Evolutionary conservation across 805 yeast species (phyloP).

Genomic region (Yamadazyma akitaensis): DNA sequence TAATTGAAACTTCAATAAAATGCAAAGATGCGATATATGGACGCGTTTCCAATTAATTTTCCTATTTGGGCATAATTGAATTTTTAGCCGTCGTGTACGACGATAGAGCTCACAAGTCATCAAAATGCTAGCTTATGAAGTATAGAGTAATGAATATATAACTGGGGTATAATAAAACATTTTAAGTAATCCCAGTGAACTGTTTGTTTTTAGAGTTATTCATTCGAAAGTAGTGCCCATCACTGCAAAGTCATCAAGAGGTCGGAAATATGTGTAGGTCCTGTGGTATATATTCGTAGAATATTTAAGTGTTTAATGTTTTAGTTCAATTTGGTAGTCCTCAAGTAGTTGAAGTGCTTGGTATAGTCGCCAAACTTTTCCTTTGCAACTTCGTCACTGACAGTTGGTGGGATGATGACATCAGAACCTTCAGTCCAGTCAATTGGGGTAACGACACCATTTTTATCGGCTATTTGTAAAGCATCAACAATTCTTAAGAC

Average conservation of each 20-base stretch:
- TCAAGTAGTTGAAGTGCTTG: conserved; percentile 85
- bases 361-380: conserved; percentile 81
- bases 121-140: too few species aligned
- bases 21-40: conserved; percentile 1
- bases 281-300: not conserved
- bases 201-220: too few species aligned
- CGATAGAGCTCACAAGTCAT: too few species aligned
- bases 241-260: not conserved
- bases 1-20: not conserved
- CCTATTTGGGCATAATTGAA: conserved; percentile 18
- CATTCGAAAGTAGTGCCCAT: too few species aligned
- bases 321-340: conserved; percentile 49
- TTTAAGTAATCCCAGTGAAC: too few species aligned
- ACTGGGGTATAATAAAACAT: too few species aligned
- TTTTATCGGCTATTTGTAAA: conserved; percentile 59
- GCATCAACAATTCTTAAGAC: conserved; percentile 69
- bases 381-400: conserved; percentile 57
- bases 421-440: conserved; percentile 75
- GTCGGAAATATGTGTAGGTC: not conserved
- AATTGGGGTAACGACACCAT: conserved; percentile 65
- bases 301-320: not conserved
- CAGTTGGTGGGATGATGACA: conserved; percentile 67
- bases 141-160: too few species aligned
- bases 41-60: conserved; percentile 18
- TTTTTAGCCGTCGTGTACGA: not conserved